Base-by-base conservation (phyloP, 202 grass and related monocot species). In the Musa balbisiana region DNA sequence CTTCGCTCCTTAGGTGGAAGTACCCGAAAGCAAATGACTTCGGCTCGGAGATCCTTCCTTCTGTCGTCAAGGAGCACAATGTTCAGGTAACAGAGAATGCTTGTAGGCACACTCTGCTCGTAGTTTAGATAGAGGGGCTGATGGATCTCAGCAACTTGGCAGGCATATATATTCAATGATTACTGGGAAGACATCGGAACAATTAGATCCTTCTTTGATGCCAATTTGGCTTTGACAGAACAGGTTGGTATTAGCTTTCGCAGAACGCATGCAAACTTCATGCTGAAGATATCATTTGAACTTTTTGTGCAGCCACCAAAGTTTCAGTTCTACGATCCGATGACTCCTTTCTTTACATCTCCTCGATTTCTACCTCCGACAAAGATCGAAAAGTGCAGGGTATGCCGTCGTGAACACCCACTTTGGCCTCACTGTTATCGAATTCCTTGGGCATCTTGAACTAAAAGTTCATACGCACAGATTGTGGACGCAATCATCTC, bases 151-250 rank as follows among this genome's bases (percentile, higher is more conserved):
- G 52, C 67, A 17, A 73, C 84, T 29, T 91, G 23, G 25, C 59
- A 96, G 92, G 85, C 86, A 19, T 87, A 83, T 71, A 56, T 96
- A 49, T 96, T 96, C 73, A 84, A 80, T 10, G 84, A 72, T 25
- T 96, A 96, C 49, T 96, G 92, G 89, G 92, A 96, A 69, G 92
- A 96, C 11, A 85, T 91, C 67, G 92, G 92, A 81, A 96, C 88
- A 65, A 87, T 96, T 55, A 91, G 72, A 80, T 91, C 92, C 54
- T 96, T 96, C 77, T 96, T 87, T 8, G 78, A 96, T 54, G 88
- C 92, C 53, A 96, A 96, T 78, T 80, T 96, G 86, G 82, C 92
- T 64, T 84, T 96, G 74, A 87, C 86, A 15, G 82, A 84, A 33
- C 82, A 96, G 92, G 92, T 70, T 43, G 27, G 89, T 23, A 16